Percentiles rank a stretch among this genome's conserved stretches.
phyloP scores from a whole-genome alignment of 805 yeast genomes.

The Barnettozyma sp. region DNA sequence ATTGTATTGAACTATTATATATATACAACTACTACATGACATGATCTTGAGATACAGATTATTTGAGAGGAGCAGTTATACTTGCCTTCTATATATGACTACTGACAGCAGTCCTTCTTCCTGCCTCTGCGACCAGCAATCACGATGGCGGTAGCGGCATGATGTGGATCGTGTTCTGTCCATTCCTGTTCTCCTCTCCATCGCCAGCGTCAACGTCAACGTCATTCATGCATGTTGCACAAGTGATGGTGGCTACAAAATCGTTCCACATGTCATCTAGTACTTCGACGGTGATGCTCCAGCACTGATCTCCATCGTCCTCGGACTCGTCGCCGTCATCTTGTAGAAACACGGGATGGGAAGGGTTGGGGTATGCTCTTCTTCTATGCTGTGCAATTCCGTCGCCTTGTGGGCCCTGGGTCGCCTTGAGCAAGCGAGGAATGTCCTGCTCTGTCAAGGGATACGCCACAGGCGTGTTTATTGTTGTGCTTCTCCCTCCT shows the following conservation, averaged over 20 bases:
- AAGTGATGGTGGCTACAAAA: constrained; percentile 2
- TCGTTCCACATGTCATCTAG: constrained; percentile 9
- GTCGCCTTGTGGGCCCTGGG: not conserved
- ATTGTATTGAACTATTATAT: too few species aligned
- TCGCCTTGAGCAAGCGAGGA: constrained; percentile 1
- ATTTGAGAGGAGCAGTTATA: too few species aligned
- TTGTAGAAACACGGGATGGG: not conserved
- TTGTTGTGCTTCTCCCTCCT: not conserved
- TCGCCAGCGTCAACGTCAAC: not conserved
- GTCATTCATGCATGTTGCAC: not conserved
- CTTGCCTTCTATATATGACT: too few species aligned
- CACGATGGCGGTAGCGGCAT: too few species aligned
- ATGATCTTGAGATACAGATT: too few species aligned
- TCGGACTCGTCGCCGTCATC: constrained; percentile 3
- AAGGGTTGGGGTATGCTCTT: too few species aligned
- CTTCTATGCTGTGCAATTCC: not conserved
- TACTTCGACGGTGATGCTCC: constrained; percentile 4
- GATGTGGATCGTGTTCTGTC: too few species aligned
- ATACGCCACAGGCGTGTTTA: constrained; percentile 8
- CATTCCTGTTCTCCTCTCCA: too few species aligned
- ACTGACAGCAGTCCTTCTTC: too few species aligned
- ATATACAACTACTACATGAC: too few species aligned
- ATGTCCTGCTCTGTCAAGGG: constrained; percentile 12
- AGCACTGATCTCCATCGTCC: too few species aligned
- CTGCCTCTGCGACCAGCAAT: too few species aligned